Conservation (phyloP, 1,284 basidiomycete genomes). For the Amylostereum areolatum region DNA sequence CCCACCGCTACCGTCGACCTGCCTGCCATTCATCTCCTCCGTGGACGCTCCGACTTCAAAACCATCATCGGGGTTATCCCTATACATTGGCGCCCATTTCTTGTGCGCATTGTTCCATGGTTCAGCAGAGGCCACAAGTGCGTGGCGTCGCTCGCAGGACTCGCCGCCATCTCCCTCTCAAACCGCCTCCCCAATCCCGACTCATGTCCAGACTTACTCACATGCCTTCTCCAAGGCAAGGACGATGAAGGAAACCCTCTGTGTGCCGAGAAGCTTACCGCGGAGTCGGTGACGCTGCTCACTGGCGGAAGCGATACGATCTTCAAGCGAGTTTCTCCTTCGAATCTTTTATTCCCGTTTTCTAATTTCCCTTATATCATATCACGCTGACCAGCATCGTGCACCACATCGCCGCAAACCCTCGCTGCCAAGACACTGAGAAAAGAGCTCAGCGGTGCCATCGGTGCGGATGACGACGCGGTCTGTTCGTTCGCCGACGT, state of each 20-base stretch:
- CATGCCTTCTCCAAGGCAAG: slow-evolving; percentile 71
- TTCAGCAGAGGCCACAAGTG: slow-evolving; percentile 66
- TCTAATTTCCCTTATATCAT: neutral
- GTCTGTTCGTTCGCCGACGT: slow-evolving; percentile 54
- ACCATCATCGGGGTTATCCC: slow-evolving; percentile 82
- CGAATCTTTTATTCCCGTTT: too few species aligned
- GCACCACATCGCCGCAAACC: slow-evolving; percentile 74
- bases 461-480: slow-evolving; percentile 53
- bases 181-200: too few species aligned
- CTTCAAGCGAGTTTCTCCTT: too few species aligned
- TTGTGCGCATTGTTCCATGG: slow-evolving; percentile 64
- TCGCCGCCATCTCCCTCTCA: slow-evolving; percentile 58
- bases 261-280: slow-evolving; percentile 77
- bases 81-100: slow-evolving; percentile 62
- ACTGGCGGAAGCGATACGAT: too few species aligned
- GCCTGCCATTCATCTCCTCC: slow-evolving; percentile 82
- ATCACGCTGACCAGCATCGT: slow-evolving; percentile 52
- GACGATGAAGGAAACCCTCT: slow-evolving; percentile 78
- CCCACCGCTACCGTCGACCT: slow-evolving; percentile 43
- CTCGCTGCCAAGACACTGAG: slow-evolving; percentile 65
- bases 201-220: slow-evolving; percentile 83
- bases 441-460: slow-evolving; percentile 72
- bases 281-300: slow-evolving; percentile 81
- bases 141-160: slow-evolving; percentile 73
- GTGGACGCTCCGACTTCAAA: slow-evolving; percentile 84